A percentile compares a stretch with the other conserved stretches of the same genome.
These are phyloP conservation scores for Hura crepitans DNA, from an alignment of 441 rosid genomes.

Conservation along the genomic window DNA sequence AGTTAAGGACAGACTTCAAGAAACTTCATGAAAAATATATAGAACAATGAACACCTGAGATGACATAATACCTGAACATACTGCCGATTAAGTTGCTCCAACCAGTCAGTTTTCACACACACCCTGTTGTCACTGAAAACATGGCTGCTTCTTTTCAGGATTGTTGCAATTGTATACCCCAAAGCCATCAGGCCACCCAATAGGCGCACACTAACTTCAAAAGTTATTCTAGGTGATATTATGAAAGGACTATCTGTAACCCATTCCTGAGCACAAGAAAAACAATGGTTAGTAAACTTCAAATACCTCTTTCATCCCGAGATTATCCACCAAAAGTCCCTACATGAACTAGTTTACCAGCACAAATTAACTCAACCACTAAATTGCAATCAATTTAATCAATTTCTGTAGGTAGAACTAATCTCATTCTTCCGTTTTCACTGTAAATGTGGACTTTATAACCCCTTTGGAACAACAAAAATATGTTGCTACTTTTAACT, in stretches of 20 bases:
- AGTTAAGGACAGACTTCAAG: not conserved
- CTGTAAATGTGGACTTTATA: not conserved
- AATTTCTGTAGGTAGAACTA: not conserved
- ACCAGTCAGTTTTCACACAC: constrained; percentile 91
- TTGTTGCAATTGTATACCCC: constrained; percentile 89
- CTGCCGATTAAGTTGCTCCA: constrained; percentile 87
- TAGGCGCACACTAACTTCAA: constrained; percentile 93
- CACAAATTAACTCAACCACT: not conserved
- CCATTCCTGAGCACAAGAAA: constrained; percentile 74
- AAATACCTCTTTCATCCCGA: not conserved
- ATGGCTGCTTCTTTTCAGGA: constrained; percentile 93
- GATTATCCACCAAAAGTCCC: constrained; percentile 5
- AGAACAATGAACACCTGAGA: constrained; percentile 11
- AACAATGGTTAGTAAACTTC: constrained; percentile 13
- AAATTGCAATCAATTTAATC: not conserved
- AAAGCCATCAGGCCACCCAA: constrained; percentile 97
- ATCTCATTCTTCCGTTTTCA: too few species aligned
- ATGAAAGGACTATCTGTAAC: constrained; percentile 96
- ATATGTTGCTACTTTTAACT: too few species aligned
- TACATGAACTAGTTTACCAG: not conserved
- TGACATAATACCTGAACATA: constrained; percentile 71
- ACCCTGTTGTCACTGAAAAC: constrained; percentile 66
- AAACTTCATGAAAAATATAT: too few species aligned
- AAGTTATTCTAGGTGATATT: constrained; percentile 95
- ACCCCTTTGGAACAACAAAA: too few species aligned